These are phyloP conservation scores for Diplogelasinospora grovesii DNA, from an alignment of 495 filamentous ascomycete genomes.

Conservation along the genomic window DNA sequence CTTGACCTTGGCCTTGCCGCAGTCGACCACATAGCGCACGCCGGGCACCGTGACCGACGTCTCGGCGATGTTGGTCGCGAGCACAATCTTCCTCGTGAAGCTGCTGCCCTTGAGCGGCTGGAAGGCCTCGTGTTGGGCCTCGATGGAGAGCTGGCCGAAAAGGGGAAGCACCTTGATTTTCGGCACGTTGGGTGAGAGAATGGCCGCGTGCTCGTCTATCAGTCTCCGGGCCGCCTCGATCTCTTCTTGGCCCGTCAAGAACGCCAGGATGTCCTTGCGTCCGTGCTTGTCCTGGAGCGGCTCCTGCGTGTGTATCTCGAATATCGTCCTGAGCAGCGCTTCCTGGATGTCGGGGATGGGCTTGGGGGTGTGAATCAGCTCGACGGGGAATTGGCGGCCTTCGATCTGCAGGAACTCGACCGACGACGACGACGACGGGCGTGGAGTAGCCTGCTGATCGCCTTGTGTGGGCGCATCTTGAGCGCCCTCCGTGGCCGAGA, in stretches of 20 bases:
- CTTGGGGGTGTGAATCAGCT: slow-evolving; percentile 65
- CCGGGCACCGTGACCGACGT: slow-evolving; percentile 95
- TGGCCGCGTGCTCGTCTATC: slow-evolving; percentile 68
- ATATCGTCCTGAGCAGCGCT: slow-evolving; percentile 71
- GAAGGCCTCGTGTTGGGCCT: slow-evolving; percentile 81
- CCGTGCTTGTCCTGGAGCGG: slow-evolving; percentile 64
- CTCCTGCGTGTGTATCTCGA: slow-evolving; percentile 81
- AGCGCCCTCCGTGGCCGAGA: slow-evolving; percentile 32
- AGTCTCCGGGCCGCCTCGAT: slow-evolving; percentile 76
- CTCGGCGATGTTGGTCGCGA: slow-evolving; percentile 96
- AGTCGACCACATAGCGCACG: slow-evolving; percentile 85
- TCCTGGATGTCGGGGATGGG: slow-evolving; percentile 82
- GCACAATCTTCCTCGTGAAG: slow-evolving; percentile 77
- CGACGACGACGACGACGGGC: slow-evolving; percentile 4
- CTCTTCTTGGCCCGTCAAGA: slow-evolving; percentile 89
- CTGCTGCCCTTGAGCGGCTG: slow-evolving; percentile 59
- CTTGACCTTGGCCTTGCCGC: slow-evolving; percentile 90
- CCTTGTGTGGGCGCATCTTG: neutral
- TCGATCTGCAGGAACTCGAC: slow-evolving; percentile 64
- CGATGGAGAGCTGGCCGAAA: slow-evolving; percentile 50
- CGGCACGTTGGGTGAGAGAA: slow-evolving; percentile 66
- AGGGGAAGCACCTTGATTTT: slow-evolving; percentile 50
- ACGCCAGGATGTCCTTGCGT: slow-evolving; percentile 71
- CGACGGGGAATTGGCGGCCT: slow-evolving; percentile 83
- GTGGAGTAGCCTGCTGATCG: no score